A percentile compares a stretch with the other conserved stretches of the same genome.
These are phyloP conservation scores for Pyracantha coccinea DNA, from an alignment of 331 rosid genomes.

Conservation along the genomic window DNA sequence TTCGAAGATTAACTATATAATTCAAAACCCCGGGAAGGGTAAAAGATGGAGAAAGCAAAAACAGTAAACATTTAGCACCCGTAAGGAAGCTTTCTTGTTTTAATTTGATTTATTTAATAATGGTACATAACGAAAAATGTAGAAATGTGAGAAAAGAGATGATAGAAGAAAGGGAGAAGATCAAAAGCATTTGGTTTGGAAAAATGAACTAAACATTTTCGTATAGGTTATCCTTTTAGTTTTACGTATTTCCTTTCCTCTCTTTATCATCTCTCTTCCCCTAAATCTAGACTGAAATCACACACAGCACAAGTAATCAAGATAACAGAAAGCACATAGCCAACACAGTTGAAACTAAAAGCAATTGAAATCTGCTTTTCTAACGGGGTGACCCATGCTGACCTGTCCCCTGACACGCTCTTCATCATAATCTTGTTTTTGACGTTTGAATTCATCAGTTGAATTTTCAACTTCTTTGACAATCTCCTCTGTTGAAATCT, in stretches of 20 bases:
- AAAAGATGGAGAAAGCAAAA: neutral
- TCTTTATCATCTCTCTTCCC: neutral
- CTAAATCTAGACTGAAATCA: neutral
- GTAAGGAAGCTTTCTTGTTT: neutral
- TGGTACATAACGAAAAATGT: neutral
- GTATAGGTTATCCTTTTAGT: neutral
- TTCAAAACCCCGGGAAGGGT: neutral
- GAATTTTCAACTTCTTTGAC: slow-evolving; percentile 93
- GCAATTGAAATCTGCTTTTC: neutral
- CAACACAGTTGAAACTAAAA: neutral
- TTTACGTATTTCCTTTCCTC: neutral
- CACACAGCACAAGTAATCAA: neutral
- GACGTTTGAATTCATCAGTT: slow-evolving; percentile 68
- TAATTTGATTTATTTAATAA: neutral
- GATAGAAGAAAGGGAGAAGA: neutral
- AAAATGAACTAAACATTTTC: neutral
- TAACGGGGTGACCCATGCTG: slow-evolving; percentile 14
- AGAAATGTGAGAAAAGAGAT: neutral
- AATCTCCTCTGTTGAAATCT: slow-evolving; percentile 77
- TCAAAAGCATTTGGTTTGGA: neutral
- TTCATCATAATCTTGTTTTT: slow-evolving; percentile 79
- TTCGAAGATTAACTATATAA: neutral
- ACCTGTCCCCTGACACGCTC: slow-evolving; percentile 85
- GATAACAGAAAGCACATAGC: neutral
- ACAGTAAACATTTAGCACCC: neutral